These are phyloP conservation scores for Tetrahymena borealis DNA, from an alignment of 73 alveolate species.

Conservation along the genomic window DNA sequence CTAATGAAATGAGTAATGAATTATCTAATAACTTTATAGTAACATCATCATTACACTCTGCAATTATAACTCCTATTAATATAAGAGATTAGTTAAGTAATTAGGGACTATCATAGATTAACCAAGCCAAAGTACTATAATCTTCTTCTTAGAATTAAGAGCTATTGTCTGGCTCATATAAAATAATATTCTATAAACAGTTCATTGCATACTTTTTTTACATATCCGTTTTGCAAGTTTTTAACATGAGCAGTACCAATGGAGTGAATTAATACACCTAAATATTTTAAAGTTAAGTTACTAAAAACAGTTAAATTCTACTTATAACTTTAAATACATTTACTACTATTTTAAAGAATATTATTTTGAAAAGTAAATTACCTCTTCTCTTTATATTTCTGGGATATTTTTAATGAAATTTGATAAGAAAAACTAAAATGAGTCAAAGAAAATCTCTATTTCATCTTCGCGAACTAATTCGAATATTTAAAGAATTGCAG, in stretches of 20 bases:
- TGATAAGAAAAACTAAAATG: background rate
- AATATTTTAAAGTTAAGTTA: background rate
- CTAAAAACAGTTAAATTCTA: no score
- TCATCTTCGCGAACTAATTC: background rate
- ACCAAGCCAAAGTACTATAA: background rate
- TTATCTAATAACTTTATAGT: background rate
- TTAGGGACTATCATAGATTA: background rate
- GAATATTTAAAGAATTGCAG: background rate
- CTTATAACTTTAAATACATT: background rate
- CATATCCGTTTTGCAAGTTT: background rate
- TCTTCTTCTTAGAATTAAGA: background rate
- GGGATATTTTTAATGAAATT: background rate
- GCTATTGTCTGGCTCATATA: background rate
- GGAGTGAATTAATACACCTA: background rate
- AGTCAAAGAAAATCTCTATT: background rate
- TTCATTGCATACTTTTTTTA: background rate
- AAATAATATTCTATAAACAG: background rate
- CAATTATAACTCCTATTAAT: background rate
- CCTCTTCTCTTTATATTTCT: background rate
- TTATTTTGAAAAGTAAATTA: background rate
- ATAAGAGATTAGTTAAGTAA: background rate
- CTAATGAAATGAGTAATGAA: background rate
- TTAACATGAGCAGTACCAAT: background rate
- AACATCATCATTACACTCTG: background rate
- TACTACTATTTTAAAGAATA: background rate